These are phyloP conservation scores for Penicillium desertorum DNA, from an alignment of 495 filamentous ascomycete genomes.

Conservation along the genomic window DNA sequence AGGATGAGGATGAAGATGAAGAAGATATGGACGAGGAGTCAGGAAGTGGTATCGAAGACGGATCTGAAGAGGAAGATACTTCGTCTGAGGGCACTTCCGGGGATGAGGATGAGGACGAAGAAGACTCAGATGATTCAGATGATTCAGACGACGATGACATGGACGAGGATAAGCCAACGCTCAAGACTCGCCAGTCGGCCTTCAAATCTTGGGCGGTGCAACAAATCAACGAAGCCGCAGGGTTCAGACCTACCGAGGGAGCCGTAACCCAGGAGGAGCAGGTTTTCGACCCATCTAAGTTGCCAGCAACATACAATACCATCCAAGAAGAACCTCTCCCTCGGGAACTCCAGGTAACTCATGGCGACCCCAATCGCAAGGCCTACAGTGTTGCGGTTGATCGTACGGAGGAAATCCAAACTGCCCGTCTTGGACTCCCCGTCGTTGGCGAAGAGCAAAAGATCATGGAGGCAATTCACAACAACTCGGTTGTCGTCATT, in stretches of 20 bases:
- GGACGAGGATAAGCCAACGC: slow-evolving; percentile 39
- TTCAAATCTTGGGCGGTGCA: slow-evolving; percentile 94
- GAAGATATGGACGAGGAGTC: slow-evolving; percentile 20
- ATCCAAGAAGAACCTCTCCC: slow-evolving; percentile 75
- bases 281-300: slow-evolving; percentile 29
- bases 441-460: slow-evolving; percentile 94
- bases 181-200: slow-evolving; percentile 57
- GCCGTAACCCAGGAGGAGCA: slow-evolving; percentile 32
- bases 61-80: slow-evolving; percentile 21
- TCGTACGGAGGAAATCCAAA: slow-evolving; percentile 71
- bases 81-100: slow-evolving; percentile 25
- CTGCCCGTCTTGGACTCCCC: slow-evolving; percentile 73
- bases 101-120: slow-evolving; percentile 29
- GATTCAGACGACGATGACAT: slow-evolving; percentile 31
- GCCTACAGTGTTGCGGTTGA: slow-evolving; percentile 73
- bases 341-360: slow-evolving; percentile 65
- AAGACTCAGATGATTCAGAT: slow-evolving; percentile 21
- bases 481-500: slow-evolving; percentile 83
- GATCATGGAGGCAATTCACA: slow-evolving; percentile 96
- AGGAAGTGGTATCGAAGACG: slow-evolving; percentile 23
- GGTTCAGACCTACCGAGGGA: slow-evolving; percentile 54
- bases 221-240: slow-evolving; percentile 74
- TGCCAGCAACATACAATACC: slow-evolving; percentile 42
- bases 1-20: slow-evolving; percentile 20
- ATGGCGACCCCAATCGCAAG: slow-evolving; percentile 61